Conservation (phyloP, 139 green algal species). For the Desmodesmus armatus region DNA sequence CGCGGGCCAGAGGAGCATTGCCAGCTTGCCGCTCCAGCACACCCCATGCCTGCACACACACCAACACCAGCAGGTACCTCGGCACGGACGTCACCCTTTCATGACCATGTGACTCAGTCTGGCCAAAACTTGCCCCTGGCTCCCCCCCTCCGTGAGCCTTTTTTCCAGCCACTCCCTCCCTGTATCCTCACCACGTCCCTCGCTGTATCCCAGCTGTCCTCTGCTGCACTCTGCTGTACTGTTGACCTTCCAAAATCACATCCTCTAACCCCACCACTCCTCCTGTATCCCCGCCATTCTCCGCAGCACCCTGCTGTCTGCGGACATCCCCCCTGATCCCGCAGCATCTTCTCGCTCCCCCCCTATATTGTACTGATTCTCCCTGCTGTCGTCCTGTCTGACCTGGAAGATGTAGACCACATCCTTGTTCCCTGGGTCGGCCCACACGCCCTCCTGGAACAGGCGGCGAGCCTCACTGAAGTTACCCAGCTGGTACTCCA, state of each 20-base stretch:
- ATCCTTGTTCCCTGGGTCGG: constrained; percentile 67
- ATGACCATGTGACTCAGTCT: no score
- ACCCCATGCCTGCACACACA: constrained; percentile 86
- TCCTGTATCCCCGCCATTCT: neutral
- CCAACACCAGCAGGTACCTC: neutral
- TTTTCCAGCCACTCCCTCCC: neutral
- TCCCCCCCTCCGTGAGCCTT: neutral
- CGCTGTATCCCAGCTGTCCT: no score
- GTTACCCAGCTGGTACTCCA: constrained; percentile 85
- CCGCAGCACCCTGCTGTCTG: neutral
- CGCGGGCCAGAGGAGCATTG: constrained; percentile 81
- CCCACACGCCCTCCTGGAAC: constrained; percentile 96
- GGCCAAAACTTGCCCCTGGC: neutral
- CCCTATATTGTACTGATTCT: no score
- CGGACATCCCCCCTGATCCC: no score
- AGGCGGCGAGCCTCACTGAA: constrained; percentile 84
- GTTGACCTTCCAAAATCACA: neutral
- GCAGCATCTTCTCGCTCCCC: no score
- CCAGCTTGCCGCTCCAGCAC: constrained; percentile 82
- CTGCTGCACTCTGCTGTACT: no score
- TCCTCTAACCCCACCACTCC: neutral
- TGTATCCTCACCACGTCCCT: neutral
- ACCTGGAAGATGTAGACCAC: constrained; percentile 83
- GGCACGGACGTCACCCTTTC: neutral
- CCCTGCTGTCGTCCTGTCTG: no score